A percentile compares a stretch with the other conserved stretches of the same genome.
Evolutionary conservation across 139 green algal genomes (phyloP).

Genomic region (Tetraselmis striata): DNA sequence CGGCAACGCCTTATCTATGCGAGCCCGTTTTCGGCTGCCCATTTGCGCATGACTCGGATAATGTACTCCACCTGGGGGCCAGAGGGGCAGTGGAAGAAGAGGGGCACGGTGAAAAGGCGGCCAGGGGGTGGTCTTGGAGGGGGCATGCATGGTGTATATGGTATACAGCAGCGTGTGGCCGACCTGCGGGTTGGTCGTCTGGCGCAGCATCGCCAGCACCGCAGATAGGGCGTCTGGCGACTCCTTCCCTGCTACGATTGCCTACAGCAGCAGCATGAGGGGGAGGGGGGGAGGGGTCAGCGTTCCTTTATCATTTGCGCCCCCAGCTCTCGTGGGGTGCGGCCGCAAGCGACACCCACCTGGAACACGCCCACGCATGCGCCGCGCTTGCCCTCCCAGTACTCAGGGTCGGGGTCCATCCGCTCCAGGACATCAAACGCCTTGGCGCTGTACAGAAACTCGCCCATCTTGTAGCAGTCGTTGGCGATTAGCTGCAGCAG

Average conservation of each 20-base stretch:
- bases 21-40: slow-evolving; percentile 15
- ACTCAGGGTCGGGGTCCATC: slow-evolving; percentile 57
- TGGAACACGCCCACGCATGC: slow-evolving; percentile 65
- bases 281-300: no score
- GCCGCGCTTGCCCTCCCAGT: slow-evolving; percentile 73
- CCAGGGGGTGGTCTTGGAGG: no score
- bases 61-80: slow-evolving; percentile 29
- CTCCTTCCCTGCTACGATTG: slow-evolving; percentile 8
- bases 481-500: slow-evolving; percentile 74
- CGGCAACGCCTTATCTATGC: no score
- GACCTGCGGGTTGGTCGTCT: slow-evolving; percentile 28
- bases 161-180: no score
- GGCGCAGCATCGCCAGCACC: slow-evolving; percentile 25
- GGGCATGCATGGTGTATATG: no score
- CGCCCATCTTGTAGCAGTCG: slow-evolving; percentile 75
- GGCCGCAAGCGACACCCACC: slow-evolving; percentile 33
- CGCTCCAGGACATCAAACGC: slow-evolving; percentile 78
- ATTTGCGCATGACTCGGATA: slow-evolving; percentile 17
- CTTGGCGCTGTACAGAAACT: slow-evolving; percentile 64
- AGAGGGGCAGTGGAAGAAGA: no score
- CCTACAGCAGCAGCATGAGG: no score
- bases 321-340: no score
- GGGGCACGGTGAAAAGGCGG: no score
- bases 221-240: slow-evolving; percentile 15
- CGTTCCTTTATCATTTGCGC: no score